Base-by-base conservation (phyloP, 2,329 filamentous ascomycete genomes). In the Exophiala oligosperma region DNA sequence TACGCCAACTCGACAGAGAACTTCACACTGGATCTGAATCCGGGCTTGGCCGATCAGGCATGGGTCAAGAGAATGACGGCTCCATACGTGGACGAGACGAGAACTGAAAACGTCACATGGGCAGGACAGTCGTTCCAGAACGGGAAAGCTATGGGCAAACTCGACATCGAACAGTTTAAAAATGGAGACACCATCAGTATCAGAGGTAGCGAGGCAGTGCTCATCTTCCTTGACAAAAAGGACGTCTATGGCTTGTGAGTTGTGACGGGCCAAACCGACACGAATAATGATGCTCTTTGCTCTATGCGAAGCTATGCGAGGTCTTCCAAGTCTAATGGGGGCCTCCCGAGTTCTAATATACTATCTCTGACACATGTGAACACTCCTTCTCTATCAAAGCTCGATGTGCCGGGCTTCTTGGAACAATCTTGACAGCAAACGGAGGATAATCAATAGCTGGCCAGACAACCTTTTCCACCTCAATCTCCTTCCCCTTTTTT, bases 401-500 rank as follows among this genome's bases (percentile, higher is more conserved):
- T 21, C 56, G 61, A 59, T 69, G 65, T 32, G 59, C 56, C 21
- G 58, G 54, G 38, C 65, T 67, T 23, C 67, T 58, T 37, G 64
- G 52, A 24, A 56, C 65, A 48, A 69, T 66, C 37, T 64, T 65
- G 11, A 71, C 66, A 7, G 67, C 66, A 44, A 71, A 71, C 1
- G 70, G 62, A 4, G 68, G 59, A 67, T 68, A 57, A 56, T 65
- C 6, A 62, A 60, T 51, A 26, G 59, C 60, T 3, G 47, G 54
- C 60, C 57, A 62, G 26, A 51, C 57, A 5, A 59, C 53, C 12
- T 56, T 43, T 29, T 60, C 57, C 14, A 47, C 38, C 44, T 62
- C 57, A 23, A 62, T 56, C 1, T 56, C 56, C 49, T 60, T 57
- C 8, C 54, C 62, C 59, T 60, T 35, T 35, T 6, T 29, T 6